Evolutionary conservation across 2,329 filamentous ascomycete species (phyloP).

Genomic region (Fusarium sp.): DNA sequence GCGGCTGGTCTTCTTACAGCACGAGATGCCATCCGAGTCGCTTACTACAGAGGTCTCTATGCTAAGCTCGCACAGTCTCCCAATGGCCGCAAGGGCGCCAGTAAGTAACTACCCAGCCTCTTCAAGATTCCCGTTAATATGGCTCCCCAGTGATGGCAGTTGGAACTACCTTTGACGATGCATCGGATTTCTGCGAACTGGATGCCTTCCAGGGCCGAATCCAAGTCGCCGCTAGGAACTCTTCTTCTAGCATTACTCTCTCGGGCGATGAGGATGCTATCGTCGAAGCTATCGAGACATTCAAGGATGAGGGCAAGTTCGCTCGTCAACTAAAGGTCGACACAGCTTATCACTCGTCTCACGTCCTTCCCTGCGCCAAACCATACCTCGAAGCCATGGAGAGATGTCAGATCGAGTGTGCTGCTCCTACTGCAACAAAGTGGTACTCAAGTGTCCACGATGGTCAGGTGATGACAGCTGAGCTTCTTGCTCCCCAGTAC

Average conservation of each 20-base stretch:
- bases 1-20: constrained; percentile 49
- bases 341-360: constrained; percentile 4
- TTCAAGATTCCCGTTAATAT: accelerated
- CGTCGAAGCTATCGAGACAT: accelerated
- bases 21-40: constrained; percentile 41
- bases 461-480: accelerated
- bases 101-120: accelerated
- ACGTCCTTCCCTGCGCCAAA: background rate
- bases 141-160: background rate
- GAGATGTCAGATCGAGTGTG: background rate
- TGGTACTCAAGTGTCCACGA: background rate
- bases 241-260: background rate
- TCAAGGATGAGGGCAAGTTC: background rate
- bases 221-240: background rate
- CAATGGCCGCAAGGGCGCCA: background rate
- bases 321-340: background rate
- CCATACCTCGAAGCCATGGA: background rate
- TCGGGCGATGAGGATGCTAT: background rate
- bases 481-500: background rate
- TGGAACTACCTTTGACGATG: background rate
- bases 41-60: constrained; percentile 39
- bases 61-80: background rate
- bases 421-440: background rate
- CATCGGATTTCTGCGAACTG: background rate
- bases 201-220: background rate